Conservation (phyloP, 1,139 yeast genomes). For the Hansenula sp. region DNA sequence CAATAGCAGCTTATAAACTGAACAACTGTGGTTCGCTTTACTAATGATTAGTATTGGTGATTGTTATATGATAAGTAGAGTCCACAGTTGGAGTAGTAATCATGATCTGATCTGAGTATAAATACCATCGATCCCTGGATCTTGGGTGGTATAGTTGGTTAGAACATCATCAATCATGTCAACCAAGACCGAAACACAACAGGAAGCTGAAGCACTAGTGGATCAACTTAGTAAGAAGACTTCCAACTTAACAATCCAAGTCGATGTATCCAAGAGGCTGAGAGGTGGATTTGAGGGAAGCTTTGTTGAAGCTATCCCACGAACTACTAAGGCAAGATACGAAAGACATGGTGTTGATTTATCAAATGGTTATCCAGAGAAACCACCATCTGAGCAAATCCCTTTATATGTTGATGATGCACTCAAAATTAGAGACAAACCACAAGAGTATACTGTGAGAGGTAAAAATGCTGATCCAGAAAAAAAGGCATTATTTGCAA, state of each 20-base stretch:
- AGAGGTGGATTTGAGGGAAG: conserved; percentile 1
- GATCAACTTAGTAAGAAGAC: neutral
- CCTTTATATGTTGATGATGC: conserved; percentile 52
- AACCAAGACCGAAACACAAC: neutral
- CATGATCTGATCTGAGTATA: no score
- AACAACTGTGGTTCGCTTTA: neutral
- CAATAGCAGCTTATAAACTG: neutral
- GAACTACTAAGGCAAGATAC: conserved; percentile 29
- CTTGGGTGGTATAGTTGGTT: no score
- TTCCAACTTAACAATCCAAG: neutral
- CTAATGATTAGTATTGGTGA: no score
- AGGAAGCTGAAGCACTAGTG: neutral
- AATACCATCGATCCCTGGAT: no score
- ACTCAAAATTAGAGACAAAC: conserved; percentile 35
- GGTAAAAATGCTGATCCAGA: conserved; percentile 48
- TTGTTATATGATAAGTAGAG: no score
- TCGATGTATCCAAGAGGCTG: conserved; percentile 3
- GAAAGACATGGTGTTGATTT: conserved; percentile 34
- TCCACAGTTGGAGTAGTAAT: no score
- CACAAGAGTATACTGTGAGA: conserved; percentile 36
- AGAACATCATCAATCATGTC: neutral
- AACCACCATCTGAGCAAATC: conserved; percentile 28
- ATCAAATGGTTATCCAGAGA: conserved; percentile 38
- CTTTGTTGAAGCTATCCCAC: conserved; percentile 29
- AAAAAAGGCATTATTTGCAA: conserved; percentile 43